Evolutionary conservation across 345 rosid genomes (phyloP).

Genomic region (Brassica juncea): DNA sequence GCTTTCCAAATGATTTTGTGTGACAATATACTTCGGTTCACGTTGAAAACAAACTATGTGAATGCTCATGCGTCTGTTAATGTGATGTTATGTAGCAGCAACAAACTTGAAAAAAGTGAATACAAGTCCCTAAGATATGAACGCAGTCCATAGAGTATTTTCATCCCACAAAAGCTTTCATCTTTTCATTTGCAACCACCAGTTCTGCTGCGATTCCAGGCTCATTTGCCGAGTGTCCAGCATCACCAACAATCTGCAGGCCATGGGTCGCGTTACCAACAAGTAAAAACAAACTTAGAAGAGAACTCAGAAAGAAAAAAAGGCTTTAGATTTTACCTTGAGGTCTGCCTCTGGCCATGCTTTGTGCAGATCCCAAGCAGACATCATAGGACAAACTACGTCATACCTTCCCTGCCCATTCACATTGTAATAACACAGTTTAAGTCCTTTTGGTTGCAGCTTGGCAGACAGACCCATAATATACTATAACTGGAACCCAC

Average conservation of each 20-base stretch:
- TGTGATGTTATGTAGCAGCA: not conserved
- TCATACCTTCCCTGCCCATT: slow-evolving; percentile 93
- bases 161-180: slow-evolving; percentile 47
- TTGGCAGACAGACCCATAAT: not conserved
- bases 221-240: slow-evolving; percentile 97
- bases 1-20: no score
- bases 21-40: not conserved
- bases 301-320: not conserved
- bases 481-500: not conserved
- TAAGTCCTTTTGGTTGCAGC: not conserved
- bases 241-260: slow-evolving; percentile 71
- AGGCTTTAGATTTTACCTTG: slow-evolving; percentile 49
- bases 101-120: slow-evolving; percentile 7
- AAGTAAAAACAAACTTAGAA: not conserved
- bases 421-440: slow-evolving; percentile 34
- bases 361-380: slow-evolving; percentile 99
- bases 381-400: slow-evolving; percentile 94
- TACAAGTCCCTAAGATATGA: not conserved
- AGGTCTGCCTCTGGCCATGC: slow-evolving; percentile 96
- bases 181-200: slow-evolving; percentile 79
- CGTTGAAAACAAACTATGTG: not conserved
- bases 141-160: not conserved
- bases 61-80: not conserved
- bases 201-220: slow-evolving; percentile 87
- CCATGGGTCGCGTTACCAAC: not conserved